Evolutionary conservation across 1,284 basidiomycete genomes (phyloP).

Genomic region (Phellopilus nigrolimitatus): DNA sequence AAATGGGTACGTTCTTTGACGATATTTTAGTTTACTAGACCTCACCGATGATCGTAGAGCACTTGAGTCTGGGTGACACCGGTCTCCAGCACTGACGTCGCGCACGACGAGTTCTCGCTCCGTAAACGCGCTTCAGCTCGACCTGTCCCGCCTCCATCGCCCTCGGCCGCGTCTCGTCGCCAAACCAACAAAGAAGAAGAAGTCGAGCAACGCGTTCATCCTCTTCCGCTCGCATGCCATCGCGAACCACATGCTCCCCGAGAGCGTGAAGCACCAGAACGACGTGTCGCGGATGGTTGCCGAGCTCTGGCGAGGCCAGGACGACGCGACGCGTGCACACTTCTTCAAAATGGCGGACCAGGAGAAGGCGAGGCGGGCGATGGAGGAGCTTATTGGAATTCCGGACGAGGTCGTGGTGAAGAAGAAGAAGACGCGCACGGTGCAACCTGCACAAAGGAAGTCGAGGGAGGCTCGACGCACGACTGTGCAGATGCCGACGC

Average conservation of each 20-base stretch:
- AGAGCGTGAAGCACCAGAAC: conserved; percentile 6
- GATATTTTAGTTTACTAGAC: not conserved
- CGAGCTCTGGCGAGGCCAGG: conserved; percentile 3
- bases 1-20: not conserved
- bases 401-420: not conserved
- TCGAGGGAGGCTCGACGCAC: not conserved
- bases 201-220: conserved; percentile 7
- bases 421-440: not conserved
- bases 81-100: not conserved
- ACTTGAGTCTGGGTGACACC: not conserved
- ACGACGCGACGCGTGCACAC: not conserved
- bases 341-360: conserved; percentile 8
- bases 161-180: no score
- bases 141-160: not conserved
- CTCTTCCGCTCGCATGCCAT: conserved; percentile 8
- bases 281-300: conserved; percentile 8
- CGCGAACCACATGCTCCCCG: not conserved
- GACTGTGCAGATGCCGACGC: conserved; percentile 1
- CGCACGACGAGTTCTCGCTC: not conserved
- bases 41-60: not conserved
- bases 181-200: conserved; percentile 4
- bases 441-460: not conserved
- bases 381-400: not conserved
- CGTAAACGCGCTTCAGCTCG: conserved; percentile 1
- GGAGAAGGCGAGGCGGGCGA: not conserved